These are phyloP conservation scores for Clavariopsis aquatica DNA, from an alignment of 495 filamentous ascomycete species.

Conservation along the genomic window DNA sequence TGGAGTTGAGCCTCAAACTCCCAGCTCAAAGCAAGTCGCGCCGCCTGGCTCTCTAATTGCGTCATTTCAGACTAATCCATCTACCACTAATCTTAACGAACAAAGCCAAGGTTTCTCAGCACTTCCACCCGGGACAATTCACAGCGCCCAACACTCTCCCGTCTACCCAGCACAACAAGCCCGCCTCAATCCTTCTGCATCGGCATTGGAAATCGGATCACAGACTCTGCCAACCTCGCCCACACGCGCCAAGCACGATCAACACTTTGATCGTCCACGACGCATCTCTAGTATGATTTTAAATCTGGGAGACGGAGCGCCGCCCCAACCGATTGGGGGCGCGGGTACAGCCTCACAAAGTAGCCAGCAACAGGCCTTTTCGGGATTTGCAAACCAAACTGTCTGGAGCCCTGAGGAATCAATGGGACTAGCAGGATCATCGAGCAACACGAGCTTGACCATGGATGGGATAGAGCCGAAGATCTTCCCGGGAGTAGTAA, in stretches of 20 bases:
- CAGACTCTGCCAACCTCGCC: conserved; percentile 13
- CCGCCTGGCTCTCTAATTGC: conserved; percentile 38
- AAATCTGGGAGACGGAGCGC: conserved; percentile 12
- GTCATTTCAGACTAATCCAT: conserved; percentile 38
- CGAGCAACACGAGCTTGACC: conserved; percentile 1
- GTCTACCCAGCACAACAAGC: conserved; percentile 34
- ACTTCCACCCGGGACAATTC: conserved; percentile 21
- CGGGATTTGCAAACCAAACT: neutral
- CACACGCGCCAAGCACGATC: conserved; percentile 9
- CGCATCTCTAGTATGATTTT: conserved; percentile 32
- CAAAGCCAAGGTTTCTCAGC: conserved; percentile 23
- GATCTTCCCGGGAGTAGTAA: conserved; percentile 47
- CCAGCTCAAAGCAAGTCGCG: conserved; percentile 21
- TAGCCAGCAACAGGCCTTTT: neutral
- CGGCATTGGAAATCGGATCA: conserved; percentile 1
- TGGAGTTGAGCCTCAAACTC: conserved; percentile 20
- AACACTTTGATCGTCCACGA: conserved; percentile 22
- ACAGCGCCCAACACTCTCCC: conserved; percentile 20
- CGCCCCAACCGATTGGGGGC: conserved; percentile 34
- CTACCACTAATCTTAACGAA: conserved; percentile 25
- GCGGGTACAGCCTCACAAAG: neutral
- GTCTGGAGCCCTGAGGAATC: conserved; percentile 1
- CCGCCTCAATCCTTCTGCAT: conserved; percentile 22
- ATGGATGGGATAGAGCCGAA: conserved; percentile 42
- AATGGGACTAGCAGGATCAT: neutral